Conservation (phyloP, 225 moss, liverwort and hornwort genomes). For the Neckera pumila region DNA sequence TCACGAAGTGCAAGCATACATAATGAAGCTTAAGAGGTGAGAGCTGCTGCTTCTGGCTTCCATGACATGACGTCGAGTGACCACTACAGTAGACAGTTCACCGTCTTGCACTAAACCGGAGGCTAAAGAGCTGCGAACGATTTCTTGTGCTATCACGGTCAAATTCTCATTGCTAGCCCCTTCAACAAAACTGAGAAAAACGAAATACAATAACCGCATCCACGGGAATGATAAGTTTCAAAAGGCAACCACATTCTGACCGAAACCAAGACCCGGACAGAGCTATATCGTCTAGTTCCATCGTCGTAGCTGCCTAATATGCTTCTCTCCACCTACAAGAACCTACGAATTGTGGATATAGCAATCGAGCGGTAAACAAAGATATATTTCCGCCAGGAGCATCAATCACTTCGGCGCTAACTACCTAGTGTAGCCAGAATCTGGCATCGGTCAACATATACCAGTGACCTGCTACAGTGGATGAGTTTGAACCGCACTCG, state of each 20-base stretch:
- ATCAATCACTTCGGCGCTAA: background rate
- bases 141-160: background rate
- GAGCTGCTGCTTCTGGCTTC: background rate
- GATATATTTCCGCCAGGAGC: background rate
- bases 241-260: background rate
- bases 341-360: background rate
- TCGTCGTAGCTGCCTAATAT: background rate
- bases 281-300: background rate
- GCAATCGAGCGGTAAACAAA: background rate
- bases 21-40: background rate
- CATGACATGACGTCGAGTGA: background rate
- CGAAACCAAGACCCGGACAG: background rate
- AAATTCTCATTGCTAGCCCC: background rate
- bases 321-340: background rate
- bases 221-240: background rate
- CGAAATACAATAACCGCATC: background rate
- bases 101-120: background rate
- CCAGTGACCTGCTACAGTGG: background rate
- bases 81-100: background rate
- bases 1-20: background rate
- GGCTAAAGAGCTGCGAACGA: background rate
- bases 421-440: background rate
- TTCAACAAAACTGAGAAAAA: background rate
- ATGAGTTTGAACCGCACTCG: background rate
- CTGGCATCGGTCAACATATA: background rate